phyloP scores from a whole-genome alignment of 1,284 basidiomycete genomes.

The Apiotrichum gracile region DNA sequence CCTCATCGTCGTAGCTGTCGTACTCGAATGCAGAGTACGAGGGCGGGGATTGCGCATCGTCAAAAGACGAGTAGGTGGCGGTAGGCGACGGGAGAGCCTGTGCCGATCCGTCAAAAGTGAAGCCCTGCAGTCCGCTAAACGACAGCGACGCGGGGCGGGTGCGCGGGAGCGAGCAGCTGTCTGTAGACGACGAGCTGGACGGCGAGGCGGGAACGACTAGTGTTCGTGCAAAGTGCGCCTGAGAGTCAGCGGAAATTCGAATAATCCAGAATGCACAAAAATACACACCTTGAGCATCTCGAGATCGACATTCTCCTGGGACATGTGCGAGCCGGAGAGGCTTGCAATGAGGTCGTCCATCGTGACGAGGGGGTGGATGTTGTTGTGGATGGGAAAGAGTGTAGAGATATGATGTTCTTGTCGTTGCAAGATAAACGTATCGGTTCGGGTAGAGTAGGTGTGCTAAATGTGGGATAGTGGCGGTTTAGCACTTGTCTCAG shows the following conservation, averaged over 20 bases:
- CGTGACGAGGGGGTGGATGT: not conserved
- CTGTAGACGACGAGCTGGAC: not conserved
- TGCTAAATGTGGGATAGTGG: too few relatives aligned
- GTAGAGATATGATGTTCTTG: not conserved
- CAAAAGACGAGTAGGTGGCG: not conserved
- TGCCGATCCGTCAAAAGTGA: not conserved
- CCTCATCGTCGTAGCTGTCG: conserved; percentile 5
- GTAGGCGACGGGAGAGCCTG: conserved; percentile 10
- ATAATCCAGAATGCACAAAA: not conserved
- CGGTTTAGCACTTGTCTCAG: too few relatives aligned
- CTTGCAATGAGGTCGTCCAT: conserved; percentile 46
- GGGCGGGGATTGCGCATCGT: not conserved
- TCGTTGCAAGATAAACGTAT: too few relatives aligned
- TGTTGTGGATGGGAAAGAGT: not conserved
- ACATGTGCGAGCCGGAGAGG: conserved; percentile 36
- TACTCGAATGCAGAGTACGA: not conserved
- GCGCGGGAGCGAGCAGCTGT: not conserved
- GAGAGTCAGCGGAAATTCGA: not conserved
- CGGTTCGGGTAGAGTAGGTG: not conserved
- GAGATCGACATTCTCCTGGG: conserved; percentile 39
- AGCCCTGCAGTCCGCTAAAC: not conserved
- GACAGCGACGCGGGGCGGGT: not conserved
- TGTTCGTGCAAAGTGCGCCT: conserved; percentile 15
- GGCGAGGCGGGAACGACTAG: conserved; percentile 12
- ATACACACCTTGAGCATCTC: conserved; percentile 38